Evolutionary conservation across 2,329 filamentous ascomycete species (phyloP).

Genomic region (Epichloe scottii): DNA sequence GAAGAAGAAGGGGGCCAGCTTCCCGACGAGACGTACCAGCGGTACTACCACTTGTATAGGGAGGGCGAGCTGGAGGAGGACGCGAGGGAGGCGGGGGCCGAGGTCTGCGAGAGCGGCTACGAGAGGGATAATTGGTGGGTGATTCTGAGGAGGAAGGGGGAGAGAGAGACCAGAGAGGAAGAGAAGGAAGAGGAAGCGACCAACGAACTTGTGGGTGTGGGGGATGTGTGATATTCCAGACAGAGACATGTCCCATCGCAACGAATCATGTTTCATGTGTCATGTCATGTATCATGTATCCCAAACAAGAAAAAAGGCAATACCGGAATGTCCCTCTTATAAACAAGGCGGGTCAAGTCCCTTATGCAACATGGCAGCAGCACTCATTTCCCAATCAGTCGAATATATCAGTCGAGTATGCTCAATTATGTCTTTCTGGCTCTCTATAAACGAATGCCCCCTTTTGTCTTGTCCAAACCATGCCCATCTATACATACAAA

Average conservation of each 20-base stretch:
- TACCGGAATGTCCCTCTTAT: too few species aligned
- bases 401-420: neutral
- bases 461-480: constrained; percentile 1
- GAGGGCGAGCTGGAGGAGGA: constrained; percentile 79
- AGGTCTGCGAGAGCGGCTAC: constrained; percentile 69
- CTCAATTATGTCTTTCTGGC: neutral
- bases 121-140: constrained; percentile 99
- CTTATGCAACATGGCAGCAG: neutral
- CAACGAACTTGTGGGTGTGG: neutral
- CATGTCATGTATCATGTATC: too few species aligned
- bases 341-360: too few species aligned
- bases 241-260: too few species aligned
- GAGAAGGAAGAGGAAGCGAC: neutral
- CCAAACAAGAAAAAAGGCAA: too few species aligned
- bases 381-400: neutral
- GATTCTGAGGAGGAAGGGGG: constrained; percentile 30
- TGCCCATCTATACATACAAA: constrained; percentile 1
- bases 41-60: constrained; percentile 90
- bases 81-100: constrained; percentile 60
- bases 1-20: constrained; percentile 15
- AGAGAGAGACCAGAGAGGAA: neutral
- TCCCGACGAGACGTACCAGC: constrained; percentile 54
- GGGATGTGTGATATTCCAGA: too few species aligned
- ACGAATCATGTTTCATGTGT: too few species aligned
- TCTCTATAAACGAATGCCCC: neutral